Percentiles rank a stretch among this genome's conserved stretches.
Evolutionary conservation across 352 stramenopile species (phyloP).

Genomic region (Phytopythium delawarense): DNA sequence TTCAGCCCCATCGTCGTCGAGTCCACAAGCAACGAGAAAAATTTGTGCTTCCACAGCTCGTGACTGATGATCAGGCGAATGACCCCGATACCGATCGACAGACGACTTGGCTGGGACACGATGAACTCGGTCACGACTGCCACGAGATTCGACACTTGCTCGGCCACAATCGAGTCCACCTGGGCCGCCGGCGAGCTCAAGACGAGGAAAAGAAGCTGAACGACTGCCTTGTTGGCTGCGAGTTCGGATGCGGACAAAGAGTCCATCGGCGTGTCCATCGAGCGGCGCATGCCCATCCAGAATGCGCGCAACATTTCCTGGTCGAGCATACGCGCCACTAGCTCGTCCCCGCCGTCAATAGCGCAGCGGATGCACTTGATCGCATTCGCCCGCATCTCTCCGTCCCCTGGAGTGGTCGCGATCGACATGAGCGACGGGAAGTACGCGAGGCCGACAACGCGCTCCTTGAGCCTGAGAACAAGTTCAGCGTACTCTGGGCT

Average conservation of each 20-base stretch:
- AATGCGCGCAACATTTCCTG: slow-evolving; percentile 70
- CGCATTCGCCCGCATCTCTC: slow-evolving; percentile 42
- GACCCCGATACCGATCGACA: slow-evolving; percentile 59
- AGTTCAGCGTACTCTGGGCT: slow-evolving; percentile 41
- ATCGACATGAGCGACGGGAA: slow-evolving; percentile 66
- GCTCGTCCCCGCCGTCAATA: slow-evolving; percentile 48
- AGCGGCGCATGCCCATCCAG: slow-evolving; percentile 52
- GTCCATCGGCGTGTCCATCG: slow-evolving; percentile 45
- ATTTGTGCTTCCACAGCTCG: slow-evolving; percentile 66
- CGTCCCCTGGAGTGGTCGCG: slow-evolving; percentile 39
- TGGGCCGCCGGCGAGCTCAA: slow-evolving; percentile 55
- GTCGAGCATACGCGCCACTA: slow-evolving; percentile 59
- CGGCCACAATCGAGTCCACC: slow-evolving; percentile 41
- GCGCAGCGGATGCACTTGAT: slow-evolving; percentile 72
- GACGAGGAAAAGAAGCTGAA: slow-evolving; percentile 67
- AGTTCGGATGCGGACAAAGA: slow-evolving; percentile 24
- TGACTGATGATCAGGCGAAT: slow-evolving; percentile 73
- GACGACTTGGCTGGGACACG: slow-evolving; percentile 39
- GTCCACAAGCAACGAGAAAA: slow-evolving; percentile 65
- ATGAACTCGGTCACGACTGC: slow-evolving; percentile 71
- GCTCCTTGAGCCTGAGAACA: slow-evolving; percentile 54
- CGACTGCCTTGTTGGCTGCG: slow-evolving; percentile 39
- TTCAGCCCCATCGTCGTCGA: slow-evolving; percentile 55
- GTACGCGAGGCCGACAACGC: slow-evolving; percentile 49
- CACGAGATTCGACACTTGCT: slow-evolving; percentile 63